phyloP scores from a whole-genome alignment of 495 filamentous ascomycete genomes.

The Hypoxylon fragiforme region DNA sequence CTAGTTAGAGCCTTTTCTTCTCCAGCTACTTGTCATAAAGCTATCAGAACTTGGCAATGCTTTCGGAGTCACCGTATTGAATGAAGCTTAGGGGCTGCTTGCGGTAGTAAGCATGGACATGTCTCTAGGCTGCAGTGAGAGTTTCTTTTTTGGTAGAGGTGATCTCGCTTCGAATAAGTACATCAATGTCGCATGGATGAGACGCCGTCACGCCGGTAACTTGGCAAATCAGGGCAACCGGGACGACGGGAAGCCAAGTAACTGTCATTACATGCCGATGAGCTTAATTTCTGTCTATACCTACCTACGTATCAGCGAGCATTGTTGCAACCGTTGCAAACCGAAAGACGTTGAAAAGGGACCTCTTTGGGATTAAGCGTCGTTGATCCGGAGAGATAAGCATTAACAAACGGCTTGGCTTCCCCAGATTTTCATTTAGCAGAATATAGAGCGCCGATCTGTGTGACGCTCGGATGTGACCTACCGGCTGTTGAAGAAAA shows the following conservation, averaged over 20 bases:
- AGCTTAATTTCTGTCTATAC: too few species aligned
- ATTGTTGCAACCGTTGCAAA: constrained; percentile 9
- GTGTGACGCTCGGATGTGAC: constrained; percentile 10
- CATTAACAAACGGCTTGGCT: constrained; percentile 8
- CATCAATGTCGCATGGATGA: constrained; percentile 16
- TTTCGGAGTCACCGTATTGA: too few species aligned
- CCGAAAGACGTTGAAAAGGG: constrained; percentile 9
- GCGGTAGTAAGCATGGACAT: too few species aligned
- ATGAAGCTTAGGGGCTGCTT: too few species aligned
- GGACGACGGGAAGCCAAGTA: constrained; percentile 16
- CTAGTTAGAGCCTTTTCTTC: too few species aligned
- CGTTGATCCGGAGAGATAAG: constrained; percentile 25
- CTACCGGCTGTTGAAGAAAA: constrained; percentile 8
- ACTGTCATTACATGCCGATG: constrained; percentile 9
- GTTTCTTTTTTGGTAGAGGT: not conserved
- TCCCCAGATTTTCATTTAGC: constrained; percentile 26
- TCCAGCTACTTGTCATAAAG: too few species aligned
- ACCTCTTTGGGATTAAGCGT: not conserved
- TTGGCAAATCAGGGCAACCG: constrained; percentile 8
- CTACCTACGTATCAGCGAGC: constrained; percentile 5
- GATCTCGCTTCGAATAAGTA: not conserved
- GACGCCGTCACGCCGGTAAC: not conserved
- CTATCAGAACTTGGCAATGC: too few species aligned
- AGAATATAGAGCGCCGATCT: constrained; percentile 9
- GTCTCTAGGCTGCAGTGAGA: too few species aligned